A percentile compares a stretch with the other conserved stretches of the same genome.
These are phyloP conservation scores for Colletotrichum sp. DNA, from an alignment of 2,329 filamentous ascomycete genomes.

Conservation along the genomic window DNA sequence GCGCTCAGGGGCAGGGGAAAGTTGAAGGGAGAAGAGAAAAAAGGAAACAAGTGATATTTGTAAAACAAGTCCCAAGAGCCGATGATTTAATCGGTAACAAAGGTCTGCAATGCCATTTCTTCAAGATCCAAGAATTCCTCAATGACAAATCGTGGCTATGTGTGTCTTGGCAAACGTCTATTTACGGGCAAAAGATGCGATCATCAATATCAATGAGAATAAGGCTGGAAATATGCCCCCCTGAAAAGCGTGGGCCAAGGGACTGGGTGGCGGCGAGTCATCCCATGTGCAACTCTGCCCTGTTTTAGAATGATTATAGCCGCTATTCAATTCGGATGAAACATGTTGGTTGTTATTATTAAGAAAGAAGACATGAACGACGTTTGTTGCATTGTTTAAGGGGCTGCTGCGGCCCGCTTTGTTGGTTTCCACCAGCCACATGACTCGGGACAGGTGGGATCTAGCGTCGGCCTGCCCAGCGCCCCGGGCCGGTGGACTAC, in stretches of 20 bases:
- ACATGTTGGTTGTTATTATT: neutral
- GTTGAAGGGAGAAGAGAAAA: neutral
- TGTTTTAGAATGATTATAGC: neutral
- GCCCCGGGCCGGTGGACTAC: neutral
- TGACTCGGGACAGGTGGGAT: neutral
- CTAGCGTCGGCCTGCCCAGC: neutral
- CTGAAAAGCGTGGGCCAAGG: neutral
- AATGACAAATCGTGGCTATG: neutral
- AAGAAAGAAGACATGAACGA: neutral
- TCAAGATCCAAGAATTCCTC: neutral
- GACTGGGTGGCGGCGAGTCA: neutral
- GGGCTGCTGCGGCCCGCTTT: neutral
- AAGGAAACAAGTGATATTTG: neutral
- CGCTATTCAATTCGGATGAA: neutral
- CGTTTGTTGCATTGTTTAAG: neutral
- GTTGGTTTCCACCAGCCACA: neutral
- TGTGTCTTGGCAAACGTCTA: neutral
- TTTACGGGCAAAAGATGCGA: neutral
- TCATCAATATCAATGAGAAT: neutral
- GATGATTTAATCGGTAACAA: neutral
- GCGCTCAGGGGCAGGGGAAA: neutral
- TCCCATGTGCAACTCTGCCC: neutral
- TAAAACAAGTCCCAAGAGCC: neutral
- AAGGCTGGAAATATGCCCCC: neutral
- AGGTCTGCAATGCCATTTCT: neutral